Evolutionary conservation across 441 rosid species (phyloP), one percentile per base, ranked within the genome.

Genomic region (Populus hybrid): DNA sequence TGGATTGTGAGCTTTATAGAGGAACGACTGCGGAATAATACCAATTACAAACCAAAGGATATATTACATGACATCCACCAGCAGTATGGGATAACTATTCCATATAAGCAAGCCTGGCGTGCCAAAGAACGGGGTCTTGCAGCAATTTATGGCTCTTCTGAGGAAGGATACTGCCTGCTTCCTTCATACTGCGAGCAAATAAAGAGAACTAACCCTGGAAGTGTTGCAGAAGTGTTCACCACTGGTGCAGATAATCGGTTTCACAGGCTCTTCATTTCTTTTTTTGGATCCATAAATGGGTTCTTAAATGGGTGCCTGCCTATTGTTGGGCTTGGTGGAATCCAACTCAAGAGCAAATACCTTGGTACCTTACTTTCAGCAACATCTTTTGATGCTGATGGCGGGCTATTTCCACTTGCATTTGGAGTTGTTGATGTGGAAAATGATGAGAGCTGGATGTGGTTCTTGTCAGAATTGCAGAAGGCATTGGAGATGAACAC

Each of bases 61-160:
- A 90, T 86, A 82, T 79, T 88, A 69, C 87, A 86, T 42, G 90
- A 86, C 73, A 86, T 90, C 69, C 89, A 84, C 42, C 75, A 84
- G 76, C 87, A 86, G 11, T 83, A 89, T 32, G 89, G 89, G 70
- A 88, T 90, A 78, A 85, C 81, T 36, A 84, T 90, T 65, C 89
- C 94, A 2, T 86, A 87, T 81, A 90, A 89, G 84, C 91, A 90
- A 81, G 94, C 92, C 71, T 88, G 90, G 91, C 90, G 86, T 72
- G 92, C 90, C 26, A 87, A 90, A 78, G 93, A 88, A 80, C 84
- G 92, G 16, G 88, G 93, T n/a, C 87, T 88, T 21, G 89, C 89
- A 3, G 89, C 89, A 57, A 89, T 90, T 77, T 87, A 84, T 84
- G 94, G 90, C 75, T 86, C 92, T 73, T 89, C 84, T 76, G 94